Base-by-base conservation (phyloP, 352 stramenopile species). In the Albugo laibachii region DNA sequence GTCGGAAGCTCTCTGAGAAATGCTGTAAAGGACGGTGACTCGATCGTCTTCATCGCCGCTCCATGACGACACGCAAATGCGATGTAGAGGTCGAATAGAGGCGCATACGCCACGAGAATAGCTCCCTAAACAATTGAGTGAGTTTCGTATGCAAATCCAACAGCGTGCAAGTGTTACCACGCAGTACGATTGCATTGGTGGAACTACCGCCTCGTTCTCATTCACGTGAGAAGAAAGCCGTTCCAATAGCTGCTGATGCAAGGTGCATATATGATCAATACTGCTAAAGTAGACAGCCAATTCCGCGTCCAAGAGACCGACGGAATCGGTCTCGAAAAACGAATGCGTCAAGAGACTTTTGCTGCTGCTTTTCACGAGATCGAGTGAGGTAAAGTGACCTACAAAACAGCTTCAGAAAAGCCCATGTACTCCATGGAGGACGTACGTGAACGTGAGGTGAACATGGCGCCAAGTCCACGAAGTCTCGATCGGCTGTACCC, bases 271-370 rank as follows among this genome's bases (percentile, higher is more conserved):
- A 49, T 88, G 75, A 40, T 88, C 78, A 13, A 92, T 80, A 45
- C 75, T 88, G 59, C 62, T 86, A 49, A 92, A 92, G 48, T 88
- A 92, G 42, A 92, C 83, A 11, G 76, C 76, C 57, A 92, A 69
- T 43, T 86, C 73, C 5, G 78, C 78, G 41, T 92, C 73, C 58
- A 92, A 66, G 12, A 87, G 24, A 31, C 24, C 24, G 8, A 31
- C 8, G 24, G 24, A 31, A 10, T 31, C 24, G 8, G 3, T 31
- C 8, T 31, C 24, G 24, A 31, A 31, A 31, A 31, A 31, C 3
- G 24, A 31, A 31, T 31, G 24, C 24, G 24, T 31, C 24, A 31
- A 31, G 8, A 31, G 24, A 31, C 24, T 31, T 31, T 31, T 31
- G 24, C 24, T 31, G 24, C 24, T 31, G 24, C 8, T 31, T 31